Evolutionary conservation across 495 filamentous ascomycete species (phyloP), one percentile per base, ranked within the genome.

Genomic region (Penicillium angulare): DNA sequence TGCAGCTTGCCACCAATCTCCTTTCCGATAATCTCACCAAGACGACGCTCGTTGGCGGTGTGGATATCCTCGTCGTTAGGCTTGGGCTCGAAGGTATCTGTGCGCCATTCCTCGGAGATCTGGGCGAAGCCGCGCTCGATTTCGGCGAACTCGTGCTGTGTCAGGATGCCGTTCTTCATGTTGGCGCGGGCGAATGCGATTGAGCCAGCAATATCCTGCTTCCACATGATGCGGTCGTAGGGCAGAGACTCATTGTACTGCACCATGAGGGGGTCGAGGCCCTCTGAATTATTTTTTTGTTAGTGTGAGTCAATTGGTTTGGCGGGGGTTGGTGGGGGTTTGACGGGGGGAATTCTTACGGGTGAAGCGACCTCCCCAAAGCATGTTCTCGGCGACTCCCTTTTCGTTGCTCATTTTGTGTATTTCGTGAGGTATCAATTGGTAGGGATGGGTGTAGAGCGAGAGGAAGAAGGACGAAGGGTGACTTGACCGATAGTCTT

Each of bases 101-200:
- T 71, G 56, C 66, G 56, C 90, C 91, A 96, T 78, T 96, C 92
- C 59, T 86, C 67, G 60, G 80, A 69, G 43, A 96, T 83, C 52
- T 83, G 76, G 49, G 74, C 65, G 47, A 97, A 82, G 12, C 92
- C 91, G 27, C 73, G 64, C 69, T 92, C 82, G 62, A 96, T 87
- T 60, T 83, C 79, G 46, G 75, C 62, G 74, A 95, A 91, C 67
- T 96, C 92, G 35, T 81, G 77, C 22, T 68, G 52, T 4, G 86
- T 86, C 33, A 97, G 79, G 68, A 96, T 91, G 42, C 84, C 82
- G 39, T 73, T 75, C 55, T 89, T 88, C 47, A 74, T 73, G 70
- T 95, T 93, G 49, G 90, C 90, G 50, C 89, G 85, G 56, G 92
- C 92, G 62, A 86, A 97, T 40, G 91, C 91, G 47, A 95, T 86